Evolutionary conservation across 176 grass and related monocot species (phyloP).

Genomic region (Zoysia pacifica): DNA sequence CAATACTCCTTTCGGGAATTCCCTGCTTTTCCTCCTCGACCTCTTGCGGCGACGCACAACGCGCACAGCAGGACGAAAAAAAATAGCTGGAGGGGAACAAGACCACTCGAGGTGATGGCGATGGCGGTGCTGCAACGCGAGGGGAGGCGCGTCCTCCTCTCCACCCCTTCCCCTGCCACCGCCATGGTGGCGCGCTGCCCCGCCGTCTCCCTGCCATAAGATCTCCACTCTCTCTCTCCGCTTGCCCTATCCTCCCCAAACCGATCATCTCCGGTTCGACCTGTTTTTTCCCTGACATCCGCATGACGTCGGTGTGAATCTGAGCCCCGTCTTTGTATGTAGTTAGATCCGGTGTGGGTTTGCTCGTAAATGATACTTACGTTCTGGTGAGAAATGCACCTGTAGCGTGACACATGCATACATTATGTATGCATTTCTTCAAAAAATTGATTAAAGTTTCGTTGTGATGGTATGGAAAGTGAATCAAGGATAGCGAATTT

Average conservation of each 20-base stretch:
- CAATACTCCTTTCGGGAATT: too few relatives aligned
- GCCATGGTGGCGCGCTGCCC: constrained; percentile 45
- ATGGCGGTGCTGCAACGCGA: constrained; percentile 70
- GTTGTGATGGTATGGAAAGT: neutral
- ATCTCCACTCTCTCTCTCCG: neutral
- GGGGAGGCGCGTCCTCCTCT: constrained; percentile 64
- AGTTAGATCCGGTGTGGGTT: neutral
- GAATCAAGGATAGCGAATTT: neutral
- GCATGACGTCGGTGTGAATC: neutral
- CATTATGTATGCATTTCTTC: neutral
- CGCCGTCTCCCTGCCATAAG: constrained; percentile 48
- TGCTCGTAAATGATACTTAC: neutral
- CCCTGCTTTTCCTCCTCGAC: too few relatives aligned
- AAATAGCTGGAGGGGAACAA: constrained; percentile 1
- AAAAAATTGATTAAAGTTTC: constrained; percentile 1
- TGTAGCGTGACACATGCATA: neutral
- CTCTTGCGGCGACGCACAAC: neutral
- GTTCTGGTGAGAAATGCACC: neutral
- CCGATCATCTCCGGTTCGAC: neutral
- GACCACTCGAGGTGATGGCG: constrained; percentile 55
- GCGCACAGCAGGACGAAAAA: neutral
- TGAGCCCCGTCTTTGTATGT: neutral
- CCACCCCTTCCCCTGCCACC: constrained; percentile 27
- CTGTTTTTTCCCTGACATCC: constrained; percentile 4
- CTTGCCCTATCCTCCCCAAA: too few relatives aligned